Evolutionary conservation across 2,329 filamentous ascomycete genomes (phyloP), one percentile per base, ranked within the genome.

Genomic region (Aspergillus tubingensis): DNA sequence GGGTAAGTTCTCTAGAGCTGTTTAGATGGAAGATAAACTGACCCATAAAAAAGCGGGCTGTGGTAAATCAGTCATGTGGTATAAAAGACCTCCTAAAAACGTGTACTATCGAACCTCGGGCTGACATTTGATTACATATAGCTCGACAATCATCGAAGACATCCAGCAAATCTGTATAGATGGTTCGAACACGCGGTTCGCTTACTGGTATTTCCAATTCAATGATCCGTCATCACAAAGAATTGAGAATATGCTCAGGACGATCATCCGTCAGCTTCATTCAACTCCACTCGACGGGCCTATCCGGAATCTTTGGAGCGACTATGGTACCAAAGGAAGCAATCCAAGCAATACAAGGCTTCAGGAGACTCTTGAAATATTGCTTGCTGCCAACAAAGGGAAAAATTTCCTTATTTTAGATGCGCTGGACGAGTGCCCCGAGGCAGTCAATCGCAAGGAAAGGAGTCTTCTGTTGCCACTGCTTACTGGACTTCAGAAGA

Each of bases 31-130:
- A n/a, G 13, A 7, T 13, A 36, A 2, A 36, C n/a, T 51, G 17
- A 51, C 49, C 21, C 1, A 2, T 21, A 2, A 1, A 19, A 27
- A 39, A 50, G 25, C 39, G 39, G 49, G 57, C 8, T 59, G 57
- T 38, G 57, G 57, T 13, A 59, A 59, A 36, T 54, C 57, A 13
- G 57, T 59, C 5, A 36, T 58, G 1, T 52, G 44, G 44, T 53
- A 53, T 11, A 17, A 10, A 41, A 23, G 2, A 8, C 3, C 19
- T 1, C 6, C 8, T 3, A 5, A 10, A 6, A 0, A 13, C 5
- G 6, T n/a, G 6, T 25, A 25, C 25, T 19, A 3, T 23, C 8
- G n/a, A n/a, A 19, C 17, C n/a, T 36, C 13, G 11, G 15, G 30
- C 27, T 39, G 30, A 41, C 21, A 7, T 15, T 17, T 27, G 1